These are phyloP conservation scores for Barnettozyma sp. DNA, from an alignment of 805 yeast species.

Conservation along the genomic window DNA sequence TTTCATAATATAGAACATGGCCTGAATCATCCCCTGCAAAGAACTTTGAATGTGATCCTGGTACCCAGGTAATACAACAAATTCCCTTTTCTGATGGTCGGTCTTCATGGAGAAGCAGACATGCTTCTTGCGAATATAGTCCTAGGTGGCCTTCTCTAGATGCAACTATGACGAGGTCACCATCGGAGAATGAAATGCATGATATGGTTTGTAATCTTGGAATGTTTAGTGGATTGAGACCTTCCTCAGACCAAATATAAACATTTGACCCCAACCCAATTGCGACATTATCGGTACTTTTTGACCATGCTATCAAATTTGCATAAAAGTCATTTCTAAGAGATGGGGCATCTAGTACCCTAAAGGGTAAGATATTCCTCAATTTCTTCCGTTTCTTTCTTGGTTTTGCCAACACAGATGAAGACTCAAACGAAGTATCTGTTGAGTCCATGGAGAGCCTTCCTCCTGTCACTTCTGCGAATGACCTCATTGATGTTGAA, in stretches of 20 bases:
- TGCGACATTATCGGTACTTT: slow-evolving; percentile 40
- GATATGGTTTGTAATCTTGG: slow-evolving; percentile 40
- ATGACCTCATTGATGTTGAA: slow-evolving; percentile 2
- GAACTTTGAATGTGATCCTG: slow-evolving; percentile 32
- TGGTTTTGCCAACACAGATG: slow-evolving; percentile 4
- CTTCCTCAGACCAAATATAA: slow-evolving; percentile 56
- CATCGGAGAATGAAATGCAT: slow-evolving; percentile 48
- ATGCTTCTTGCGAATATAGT: slow-evolving; percentile 33
- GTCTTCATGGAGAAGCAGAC: slow-evolving; percentile 13
- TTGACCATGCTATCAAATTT: slow-evolving; percentile 70
- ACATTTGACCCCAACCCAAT: slow-evolving; percentile 59
- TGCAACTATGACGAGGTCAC: slow-evolving; percentile 45
- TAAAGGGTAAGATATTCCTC: slow-evolving; percentile 37
- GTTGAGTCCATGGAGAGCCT: slow-evolving; percentile 12
- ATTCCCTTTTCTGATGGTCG: slow-evolving; percentile 35
- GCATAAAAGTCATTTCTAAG: slow-evolving; percentile 73
- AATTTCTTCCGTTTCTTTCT: slow-evolving; percentile 18
- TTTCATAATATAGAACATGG: slow-evolving; percentile 37
- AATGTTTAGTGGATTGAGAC: slow-evolving; percentile 39
- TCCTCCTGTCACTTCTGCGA: slow-evolving; percentile 2
- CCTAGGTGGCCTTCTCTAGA: slow-evolving; percentile 49
- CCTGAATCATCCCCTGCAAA: slow-evolving; percentile 66
- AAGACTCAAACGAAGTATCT: slow-evolving; percentile 9
- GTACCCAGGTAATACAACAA: slow-evolving; percentile 57
- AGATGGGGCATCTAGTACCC: slow-evolving; percentile 62